Evolutionary conservation across 1,284 basidiomycete species (phyloP).

Genomic region (Fomitopsis pinicola): DNA sequence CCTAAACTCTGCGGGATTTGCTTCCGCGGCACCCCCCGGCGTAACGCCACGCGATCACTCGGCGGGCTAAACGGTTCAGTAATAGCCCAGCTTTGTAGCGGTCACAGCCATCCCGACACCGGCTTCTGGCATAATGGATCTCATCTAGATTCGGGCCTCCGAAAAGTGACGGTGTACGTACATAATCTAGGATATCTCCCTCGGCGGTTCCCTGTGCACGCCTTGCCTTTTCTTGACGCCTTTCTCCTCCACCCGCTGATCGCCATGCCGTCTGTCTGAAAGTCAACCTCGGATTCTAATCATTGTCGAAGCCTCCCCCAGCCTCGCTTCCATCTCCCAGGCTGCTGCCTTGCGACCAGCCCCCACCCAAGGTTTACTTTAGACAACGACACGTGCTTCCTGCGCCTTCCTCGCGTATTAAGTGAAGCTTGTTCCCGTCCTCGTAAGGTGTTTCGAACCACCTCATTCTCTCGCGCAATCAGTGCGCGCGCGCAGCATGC

Average conservation of each 20-base stretch:
- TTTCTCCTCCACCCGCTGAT: background rate
- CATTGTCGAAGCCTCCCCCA: background rate
- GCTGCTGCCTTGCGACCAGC: background rate
- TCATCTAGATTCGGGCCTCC: slow-evolving; percentile 1
- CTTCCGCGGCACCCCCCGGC: background rate
- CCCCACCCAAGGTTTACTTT: background rate
- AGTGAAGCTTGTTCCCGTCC: slow-evolving; percentile 1
- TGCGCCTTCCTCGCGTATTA: background rate
- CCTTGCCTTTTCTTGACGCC: background rate
- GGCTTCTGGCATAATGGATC: background rate
- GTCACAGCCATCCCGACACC: background rate
- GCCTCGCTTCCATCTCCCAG: background rate
- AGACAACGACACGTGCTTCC: background rate
- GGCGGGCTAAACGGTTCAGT: background rate
- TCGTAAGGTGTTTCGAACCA: background rate
- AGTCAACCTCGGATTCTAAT: background rate
- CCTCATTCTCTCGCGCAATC: background rate
- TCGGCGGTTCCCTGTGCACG: background rate
- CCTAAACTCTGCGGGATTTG: background rate
- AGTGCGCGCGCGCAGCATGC: background rate
- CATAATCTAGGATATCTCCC: background rate
- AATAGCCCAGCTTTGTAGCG: background rate
- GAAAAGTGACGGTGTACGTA: background rate
- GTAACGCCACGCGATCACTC: background rate
- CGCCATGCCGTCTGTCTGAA: background rate